These are phyloP conservation scores for Saturnispora galanensis DNA, from an alignment of 805 yeast species.

Conservation along the genomic window DNA sequence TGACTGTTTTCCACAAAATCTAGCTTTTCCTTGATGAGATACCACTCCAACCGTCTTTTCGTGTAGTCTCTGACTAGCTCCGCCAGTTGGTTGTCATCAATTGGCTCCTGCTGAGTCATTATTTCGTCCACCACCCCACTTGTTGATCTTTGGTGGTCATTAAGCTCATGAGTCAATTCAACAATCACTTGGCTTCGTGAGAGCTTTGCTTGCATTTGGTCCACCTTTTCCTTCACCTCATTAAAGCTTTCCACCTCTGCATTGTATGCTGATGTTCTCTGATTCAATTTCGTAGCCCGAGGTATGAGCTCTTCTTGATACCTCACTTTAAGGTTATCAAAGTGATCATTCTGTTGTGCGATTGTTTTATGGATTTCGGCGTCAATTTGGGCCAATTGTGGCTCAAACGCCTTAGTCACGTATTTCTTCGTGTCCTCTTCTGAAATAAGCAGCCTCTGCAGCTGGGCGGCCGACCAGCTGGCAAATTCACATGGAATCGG, in stretches of 20 bases:
- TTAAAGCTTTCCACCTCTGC: neutral
- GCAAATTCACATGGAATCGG: slow-evolving; percentile 1
- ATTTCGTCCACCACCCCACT: slow-evolving; percentile 2
- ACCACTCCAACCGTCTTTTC: slow-evolving; percentile 32
- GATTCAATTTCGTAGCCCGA: neutral
- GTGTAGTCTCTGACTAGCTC: slow-evolving; percentile 34
- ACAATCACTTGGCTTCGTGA: neutral
- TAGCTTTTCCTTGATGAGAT: slow-evolving; percentile 37
- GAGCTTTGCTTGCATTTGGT: neutral
- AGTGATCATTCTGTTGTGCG: slow-evolving; percentile 30
- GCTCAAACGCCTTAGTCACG: slow-evolving; percentile 10
- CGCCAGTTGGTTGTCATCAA: slow-evolving; percentile 24
- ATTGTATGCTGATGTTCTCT: slow-evolving; percentile 3
- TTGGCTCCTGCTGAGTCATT: neutral
- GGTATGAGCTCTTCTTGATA: slow-evolving; percentile 11
- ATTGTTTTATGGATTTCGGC: slow-evolving; percentile 24
- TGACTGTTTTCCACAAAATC: slow-evolving; percentile 33
- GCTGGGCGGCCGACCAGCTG: slow-evolving; percentile 3
- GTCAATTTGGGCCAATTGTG: slow-evolving; percentile 11
- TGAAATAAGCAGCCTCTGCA: slow-evolving; percentile 1
- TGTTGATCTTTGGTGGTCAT: slow-evolving; percentile 6
- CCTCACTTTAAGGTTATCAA: slow-evolving; percentile 21
- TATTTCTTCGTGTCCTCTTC: slow-evolving; percentile 15
- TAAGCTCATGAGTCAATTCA: slow-evolving; percentile 2
- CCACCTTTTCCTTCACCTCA: slow-evolving; percentile 1